Evolutionary conservation across 2,329 filamentous ascomycete genomes (phyloP), one percentile per base, ranked within the genome.

Genomic region (Diaporthe vexans): DNA sequence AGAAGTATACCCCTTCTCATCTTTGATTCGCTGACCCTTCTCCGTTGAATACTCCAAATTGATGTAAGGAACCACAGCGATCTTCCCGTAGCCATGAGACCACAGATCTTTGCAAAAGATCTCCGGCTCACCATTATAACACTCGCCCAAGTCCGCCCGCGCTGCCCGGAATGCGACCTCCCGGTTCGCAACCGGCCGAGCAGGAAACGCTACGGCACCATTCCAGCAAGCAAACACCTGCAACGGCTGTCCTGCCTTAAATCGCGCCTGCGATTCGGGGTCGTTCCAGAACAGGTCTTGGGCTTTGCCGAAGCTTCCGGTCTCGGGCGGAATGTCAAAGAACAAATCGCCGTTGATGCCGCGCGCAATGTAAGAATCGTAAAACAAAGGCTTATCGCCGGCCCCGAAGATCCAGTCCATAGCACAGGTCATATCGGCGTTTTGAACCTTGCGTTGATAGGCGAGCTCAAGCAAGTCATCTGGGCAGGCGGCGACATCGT

Each of bases 81-180:
- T 88, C 77, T 84, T 88, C 13, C 85, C 82, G 73, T 84, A 83
- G 1, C 86, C 86, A 8, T 78, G 76, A 19, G 77, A 81, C 86
- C 88, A 90, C 76, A 90, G 74, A 74, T 90, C 88, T 73, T 89
- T 90, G 72, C 85, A 86, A 61, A 90, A 86, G 8, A 89, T 76
- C 56, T 85, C 83, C 1, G 88, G 86, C 77, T 90, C 88, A 4
- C 87, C 87, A 73, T 86, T 84, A 37, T 79, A 83, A 73, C 88
- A 90, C 76, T 90, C 88, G 5, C 76, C 79, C 24, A 56, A 26
- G 10, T 69, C 54, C 10, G n/a, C 68, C 21, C 43, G 17, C 6
- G 57, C 40, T 26, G 37, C 48, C 26, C 74, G 71, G 33, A 75
- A 75, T 26, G 6, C 71, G 1, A 75, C 71, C 46, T 43, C 61